These are phyloP conservation scores for Dentipellis sp. DNA, from an alignment of 768 basidiomycete genomes.

Conservation along the genomic window DNA sequence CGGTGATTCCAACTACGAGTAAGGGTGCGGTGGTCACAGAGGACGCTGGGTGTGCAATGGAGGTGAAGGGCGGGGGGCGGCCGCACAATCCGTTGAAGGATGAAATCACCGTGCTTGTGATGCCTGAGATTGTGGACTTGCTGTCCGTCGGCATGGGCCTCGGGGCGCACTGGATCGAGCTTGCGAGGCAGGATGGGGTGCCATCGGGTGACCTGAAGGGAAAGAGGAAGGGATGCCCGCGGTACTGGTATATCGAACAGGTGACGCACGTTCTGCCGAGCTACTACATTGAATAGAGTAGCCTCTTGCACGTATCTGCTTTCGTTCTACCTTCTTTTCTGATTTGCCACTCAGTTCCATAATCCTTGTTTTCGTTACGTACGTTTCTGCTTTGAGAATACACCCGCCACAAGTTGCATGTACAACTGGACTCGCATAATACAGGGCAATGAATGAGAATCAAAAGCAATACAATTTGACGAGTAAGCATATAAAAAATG, in stretches of 20 bases:
- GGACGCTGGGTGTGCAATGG: constrained; percentile 1
- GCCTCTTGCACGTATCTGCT: neutral
- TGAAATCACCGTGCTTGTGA: constrained; percentile 49
- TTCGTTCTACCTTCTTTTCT: neutral
- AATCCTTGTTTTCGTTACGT: neutral
- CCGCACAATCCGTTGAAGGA: constrained; percentile 47
- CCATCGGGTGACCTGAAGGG: constrained; percentile 5
- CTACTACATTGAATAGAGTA: constrained; percentile 29
- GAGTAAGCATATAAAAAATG: neutral
- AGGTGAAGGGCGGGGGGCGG: constrained; percentile 9
- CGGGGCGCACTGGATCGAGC: constrained; percentile 61
- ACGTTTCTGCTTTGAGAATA: neutral
- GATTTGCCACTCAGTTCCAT: neutral
- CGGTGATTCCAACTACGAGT: constrained; percentile 27
- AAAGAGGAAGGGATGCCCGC: constrained; percentile 21
- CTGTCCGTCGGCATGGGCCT: constrained; percentile 48
- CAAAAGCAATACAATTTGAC: neutral
- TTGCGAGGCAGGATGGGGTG: constrained; percentile 30
- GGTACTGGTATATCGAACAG: constrained; percentile 56
- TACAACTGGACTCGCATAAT: neutral
- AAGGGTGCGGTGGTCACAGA: constrained; percentile 26
- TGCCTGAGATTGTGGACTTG: constrained; percentile 27
- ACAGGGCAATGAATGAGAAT: neutral
- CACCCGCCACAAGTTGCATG: neutral
- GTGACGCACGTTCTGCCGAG: constrained; percentile 44